A percentile compares a stretch with the other conserved stretches of the same genome.
phyloP scores from a whole-genome alignment of 2,329 filamentous ascomycete species.

The Sporothrix phasma region DNA sequence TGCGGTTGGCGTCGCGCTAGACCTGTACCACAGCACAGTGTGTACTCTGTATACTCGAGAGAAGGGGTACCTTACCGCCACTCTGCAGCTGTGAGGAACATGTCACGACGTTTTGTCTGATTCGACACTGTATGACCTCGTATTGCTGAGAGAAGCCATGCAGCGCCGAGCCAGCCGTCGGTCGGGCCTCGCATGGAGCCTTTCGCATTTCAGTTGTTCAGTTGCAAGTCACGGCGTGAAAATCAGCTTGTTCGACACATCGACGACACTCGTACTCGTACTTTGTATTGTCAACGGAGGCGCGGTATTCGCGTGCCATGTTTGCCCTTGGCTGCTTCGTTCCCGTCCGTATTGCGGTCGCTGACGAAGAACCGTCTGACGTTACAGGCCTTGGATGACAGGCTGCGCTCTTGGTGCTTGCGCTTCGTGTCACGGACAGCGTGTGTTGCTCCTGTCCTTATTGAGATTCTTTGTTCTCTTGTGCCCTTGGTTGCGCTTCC shows the following conservation, averaged over 20 bases:
- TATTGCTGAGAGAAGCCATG: neutral
- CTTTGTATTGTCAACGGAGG: neutral
- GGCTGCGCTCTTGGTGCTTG: neutral
- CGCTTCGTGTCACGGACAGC: neutral
- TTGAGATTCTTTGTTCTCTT: neutral
- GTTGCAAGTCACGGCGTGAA: no score
- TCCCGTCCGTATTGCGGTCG: neutral
- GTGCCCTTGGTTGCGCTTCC: neutral
- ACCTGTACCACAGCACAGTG: slow-evolving; percentile 1
- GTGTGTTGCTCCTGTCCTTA: neutral
- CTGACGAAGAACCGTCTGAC: slow-evolving; percentile 6
- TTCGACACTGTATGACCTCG: neutral
- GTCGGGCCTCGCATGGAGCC: neutral
- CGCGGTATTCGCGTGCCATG: neutral
- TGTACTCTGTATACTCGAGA: neutral
- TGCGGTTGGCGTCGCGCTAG: neutral
- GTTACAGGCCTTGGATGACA: neutral
- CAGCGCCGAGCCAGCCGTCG: slow-evolving; percentile 8
- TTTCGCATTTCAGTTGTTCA: neutral
- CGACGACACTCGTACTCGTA: neutral
- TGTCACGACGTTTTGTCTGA: neutral
- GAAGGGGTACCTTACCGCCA: neutral
- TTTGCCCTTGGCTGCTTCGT: neutral
- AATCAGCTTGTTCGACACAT: neutral
- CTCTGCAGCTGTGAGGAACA: neutral